Percentiles rank a stretch among this genome's conserved stretches.
These are phyloP conservation scores for Coemansia guatemalensis DNA, from an alignment of 192 early-diverging fungal species.

Conservation along the genomic window DNA sequence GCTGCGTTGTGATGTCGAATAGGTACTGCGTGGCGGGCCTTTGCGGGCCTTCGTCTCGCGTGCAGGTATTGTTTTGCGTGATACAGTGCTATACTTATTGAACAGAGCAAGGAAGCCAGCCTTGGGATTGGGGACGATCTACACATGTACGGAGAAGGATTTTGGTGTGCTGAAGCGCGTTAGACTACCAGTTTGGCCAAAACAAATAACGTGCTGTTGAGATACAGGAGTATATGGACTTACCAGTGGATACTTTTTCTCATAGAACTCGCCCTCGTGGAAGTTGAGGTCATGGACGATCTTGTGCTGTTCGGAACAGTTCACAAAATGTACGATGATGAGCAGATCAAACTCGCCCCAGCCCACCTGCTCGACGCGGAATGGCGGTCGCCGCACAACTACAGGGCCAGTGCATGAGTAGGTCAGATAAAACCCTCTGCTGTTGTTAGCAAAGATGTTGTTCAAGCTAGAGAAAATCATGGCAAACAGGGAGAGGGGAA, in stretches of 20 bases:
- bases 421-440: no score
- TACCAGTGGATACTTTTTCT: conserved; percentile 24
- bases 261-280: conserved; percentile 31
- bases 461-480: no score
- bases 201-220: background rate
- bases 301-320: conserved; percentile 23
- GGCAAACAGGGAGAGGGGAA: no score
- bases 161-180: background rate
- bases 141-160: background rate
- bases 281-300: conserved; percentile 55
- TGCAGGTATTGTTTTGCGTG: conserved; percentile 45
- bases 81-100: conserved; percentile 28
- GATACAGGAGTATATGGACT: background rate
- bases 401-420: background rate
- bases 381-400: conserved; percentile 43
- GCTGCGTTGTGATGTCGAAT: conserved; percentile 8
- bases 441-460: no score
- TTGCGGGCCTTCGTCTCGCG: conserved; percentile 44
- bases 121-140: conserved; percentile 26
- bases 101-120: conserved; percentile 36
- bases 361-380: conserved; percentile 43
- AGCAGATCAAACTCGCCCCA: conserved; percentile 57
- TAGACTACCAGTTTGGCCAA: background rate
- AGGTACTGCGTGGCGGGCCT: conserved; percentile 33
- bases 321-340: conserved; percentile 35